phyloP scores from a whole-genome alignment of 441 rosid species.

The Gossypium lobatum region DNA sequence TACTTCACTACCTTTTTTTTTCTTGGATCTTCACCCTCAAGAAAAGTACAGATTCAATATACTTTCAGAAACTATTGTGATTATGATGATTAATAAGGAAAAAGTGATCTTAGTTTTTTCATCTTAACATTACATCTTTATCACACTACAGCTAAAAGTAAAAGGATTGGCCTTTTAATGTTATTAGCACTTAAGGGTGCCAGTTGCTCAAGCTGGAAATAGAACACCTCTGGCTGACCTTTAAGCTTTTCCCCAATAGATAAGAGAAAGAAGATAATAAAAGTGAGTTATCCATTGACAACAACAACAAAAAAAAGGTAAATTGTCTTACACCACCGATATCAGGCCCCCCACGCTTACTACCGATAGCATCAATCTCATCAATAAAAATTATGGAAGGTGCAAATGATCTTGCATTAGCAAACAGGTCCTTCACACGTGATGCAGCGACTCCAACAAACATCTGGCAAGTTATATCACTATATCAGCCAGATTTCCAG shows the following conservation, averaged over 20 bases:
- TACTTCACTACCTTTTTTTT: neutral
- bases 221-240: neutral
- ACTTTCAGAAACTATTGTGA: neutral
- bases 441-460: constrained; percentile 99
- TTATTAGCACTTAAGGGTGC: neutral
- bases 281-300: neutral
- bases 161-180: neutral
- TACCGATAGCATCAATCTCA: constrained; percentile 97
- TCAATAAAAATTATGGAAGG: constrained; percentile 95
- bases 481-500: constrained; percentile 16
- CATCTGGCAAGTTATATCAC: constrained; percentile 50
- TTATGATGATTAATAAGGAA: neutral
- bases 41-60: constrained; percentile 1
- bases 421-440: constrained; percentile 96
- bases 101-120: neutral
- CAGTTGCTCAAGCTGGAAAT: neutral
- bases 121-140: neutral
- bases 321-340: constrained; percentile 81
- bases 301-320: neutral
- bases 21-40: neutral
- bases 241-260: neutral
- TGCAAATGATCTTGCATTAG: constrained; percentile 84
- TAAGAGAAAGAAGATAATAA: constrained; percentile 5
- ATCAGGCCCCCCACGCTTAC: constrained; percentile 99
- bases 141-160: constrained; percentile 2